Base-by-base conservation (phyloP, 169 alveolate genomes). In the Plasmodium knowlesi region DNA sequence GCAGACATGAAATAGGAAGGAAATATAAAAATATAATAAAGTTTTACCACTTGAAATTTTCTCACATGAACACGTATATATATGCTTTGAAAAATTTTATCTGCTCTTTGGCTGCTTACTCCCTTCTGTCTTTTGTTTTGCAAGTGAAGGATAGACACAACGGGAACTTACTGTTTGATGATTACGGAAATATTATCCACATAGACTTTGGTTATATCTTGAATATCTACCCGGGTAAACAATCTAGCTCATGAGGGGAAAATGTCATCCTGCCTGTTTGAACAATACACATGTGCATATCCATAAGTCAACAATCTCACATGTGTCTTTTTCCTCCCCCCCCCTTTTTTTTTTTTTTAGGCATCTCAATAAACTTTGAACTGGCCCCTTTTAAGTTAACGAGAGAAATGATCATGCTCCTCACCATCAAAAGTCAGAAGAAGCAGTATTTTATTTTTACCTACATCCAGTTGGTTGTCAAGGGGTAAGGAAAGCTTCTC, bases 331-430 rank as follows among this genome's bases (percentile, higher is more conserved):
- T 8, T 19, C 25, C 34, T 34, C 3, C 39, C 25, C 10, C 72
- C 16, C 41, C 6, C 3, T 67, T 12, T 34, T 10, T 71, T 34
- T 34, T 34, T 34, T 39, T 39, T 39, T 39, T 5, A 88, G 94
- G 94, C 9, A 79, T 88, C n/a, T 88, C 94, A 89, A 98, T 98
- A 82, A 98, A 97, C 93, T 98, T 98, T 88, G 99, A 99, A 92
- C 96, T 98, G 74, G 98, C 99, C 22, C 99, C 99, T 5, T 99
- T 99, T 96, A 99, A 99, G 96, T 97, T 99, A 81, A 99, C 99
- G 8, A 95, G 97, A 96, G 99, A 99, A 92, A 88, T 88, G 94
- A 88, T 88, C 46, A 88, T 61, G 94, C 94, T 88, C 34, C 82
- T 88, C 80, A 88, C 94, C 30, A 88, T 88, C 3, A 57, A 88